Base-by-base conservation (phyloP, 2,329 filamentous ascomycete species). In the Whalleya microplaca region DNA sequence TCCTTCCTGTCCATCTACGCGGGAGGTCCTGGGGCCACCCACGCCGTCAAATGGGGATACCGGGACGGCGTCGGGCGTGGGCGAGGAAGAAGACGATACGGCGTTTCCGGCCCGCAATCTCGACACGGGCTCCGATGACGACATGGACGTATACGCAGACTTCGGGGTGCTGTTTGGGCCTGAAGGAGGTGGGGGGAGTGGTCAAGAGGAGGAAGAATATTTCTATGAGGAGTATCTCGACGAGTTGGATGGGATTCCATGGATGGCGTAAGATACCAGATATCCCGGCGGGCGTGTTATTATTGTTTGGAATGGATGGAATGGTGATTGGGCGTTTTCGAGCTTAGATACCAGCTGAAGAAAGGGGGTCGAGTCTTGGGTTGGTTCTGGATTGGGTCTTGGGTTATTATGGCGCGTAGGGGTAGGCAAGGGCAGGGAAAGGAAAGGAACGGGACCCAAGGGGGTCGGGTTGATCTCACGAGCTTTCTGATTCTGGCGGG, bases 171-270 rank as follows among this genome's bases (percentile, higher is more conserved):
- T 84, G 2, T 84, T 84, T 59, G 76, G 76, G 2, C 72, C 66
- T 12, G 59, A 62, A 12, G 29, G 59, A 1, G 68, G 64, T 1
- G 63, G 55, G 0, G 60, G 60, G 8, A 65, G 62, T 1, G 68
- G 64, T 3, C 62, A 69, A 2, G 32, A 48, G 3, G 73, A 76
- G 8, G 70, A 71, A 2, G 76, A 76, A 18, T 72, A 79, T 51
- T 78, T 76, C 21, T 80, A 80, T 52, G 81, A 84, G 64, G 81
- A 83, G 63, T 83, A 80, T 64, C 73, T 84, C 63, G 81, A 84
- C 61, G 81, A 83, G 57, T 66, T 84, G 57, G 82, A 84, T 59
- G 81, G 81, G 9, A 82, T 84, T 57, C 78, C 79, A 6, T 83
- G 80, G 70, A 63, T 71, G 37, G 70, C 66, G 18, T 69, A 71